phyloP scores from a whole-genome alignment of 176 grass and related monocot genomes.

The Coix lacrymajobi region DNA sequence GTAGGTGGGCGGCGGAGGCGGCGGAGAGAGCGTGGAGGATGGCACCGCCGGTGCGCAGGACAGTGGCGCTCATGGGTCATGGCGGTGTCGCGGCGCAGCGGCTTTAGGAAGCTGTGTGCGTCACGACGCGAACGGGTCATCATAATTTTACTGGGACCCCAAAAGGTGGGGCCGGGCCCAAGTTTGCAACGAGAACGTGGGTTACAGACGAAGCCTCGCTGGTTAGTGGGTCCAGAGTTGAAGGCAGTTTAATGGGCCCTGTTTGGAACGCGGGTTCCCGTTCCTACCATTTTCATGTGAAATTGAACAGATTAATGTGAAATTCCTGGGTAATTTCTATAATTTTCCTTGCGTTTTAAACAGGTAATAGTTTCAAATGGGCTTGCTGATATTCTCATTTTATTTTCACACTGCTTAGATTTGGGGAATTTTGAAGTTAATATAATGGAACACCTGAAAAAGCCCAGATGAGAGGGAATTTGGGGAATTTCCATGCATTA shows the following conservation, averaged over 20 bases:
- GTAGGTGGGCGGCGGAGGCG: neutral
- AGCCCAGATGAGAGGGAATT: neutral
- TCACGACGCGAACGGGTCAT: neutral
- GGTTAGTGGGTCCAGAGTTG: neutral
- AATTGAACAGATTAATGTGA: too few species aligned
- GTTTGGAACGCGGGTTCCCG: too few species aligned
- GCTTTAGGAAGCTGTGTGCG: neutral
- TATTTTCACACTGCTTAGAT: neutral
- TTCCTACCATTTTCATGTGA: neutral
- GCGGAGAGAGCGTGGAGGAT: conserved; percentile 10
- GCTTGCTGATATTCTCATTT: neutral
- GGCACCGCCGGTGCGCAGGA: conserved; percentile 23
- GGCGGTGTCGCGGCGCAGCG: neutral
- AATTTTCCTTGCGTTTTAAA: too few species aligned
- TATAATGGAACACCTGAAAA: too few species aligned
- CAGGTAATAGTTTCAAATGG: too few species aligned
- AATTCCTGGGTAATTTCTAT: too few species aligned
- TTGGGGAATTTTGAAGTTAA: neutral
- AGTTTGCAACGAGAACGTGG: neutral
- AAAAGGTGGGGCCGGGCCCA: neutral
- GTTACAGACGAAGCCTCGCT: neutral
- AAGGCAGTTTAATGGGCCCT: neutral
- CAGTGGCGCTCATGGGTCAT: conserved; percentile 25
- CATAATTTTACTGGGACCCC: neutral
- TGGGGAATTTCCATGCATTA: neutral